Conservation (phyloP, 1,139 yeast species). For the Yamadazyma aaseri region DNA sequence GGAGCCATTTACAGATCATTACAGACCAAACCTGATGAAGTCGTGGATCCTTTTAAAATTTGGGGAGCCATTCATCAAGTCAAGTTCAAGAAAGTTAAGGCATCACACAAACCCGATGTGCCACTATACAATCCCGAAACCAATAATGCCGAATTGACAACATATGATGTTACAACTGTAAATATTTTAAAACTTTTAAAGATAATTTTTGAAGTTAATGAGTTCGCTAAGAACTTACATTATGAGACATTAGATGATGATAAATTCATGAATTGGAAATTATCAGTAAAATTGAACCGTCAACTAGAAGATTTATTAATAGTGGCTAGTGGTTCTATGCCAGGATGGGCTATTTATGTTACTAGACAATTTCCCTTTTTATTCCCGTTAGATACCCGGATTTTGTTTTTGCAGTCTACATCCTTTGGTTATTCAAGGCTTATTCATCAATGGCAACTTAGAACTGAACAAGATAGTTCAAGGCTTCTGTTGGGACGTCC, state of each 20-base stretch:
- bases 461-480: conserved; percentile 43
- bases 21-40: conserved; percentile 37
- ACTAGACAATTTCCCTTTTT: conserved; percentile 77
- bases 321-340: conserved; percentile 84
- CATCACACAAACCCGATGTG: conserved; percentile 1
- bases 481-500: conserved; percentile 67
- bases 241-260: conserved; percentile 27
- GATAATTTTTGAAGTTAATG: conserved; percentile 49
- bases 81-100: conserved; percentile 33
- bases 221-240: conserved; percentile 21
- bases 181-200: conserved; percentile 57
- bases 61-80: conserved; percentile 61
- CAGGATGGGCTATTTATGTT: conserved; percentile 78
- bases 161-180: conserved; percentile 45
- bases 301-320: conserved; percentile 89
- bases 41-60: conserved; percentile 48
- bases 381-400: conserved; percentile 80
- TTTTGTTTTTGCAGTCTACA: conserved; percentile 78
- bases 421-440: conserved; percentile 90
- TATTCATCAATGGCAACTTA: conserved; percentile 73
- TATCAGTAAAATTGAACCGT: conserved; percentile 82
- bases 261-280: conserved; percentile 72
- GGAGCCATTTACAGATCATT: conserved; percentile 69
- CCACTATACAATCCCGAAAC: conserved; percentile 13
- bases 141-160: conserved; percentile 33